A percentile compares a stretch with the other conserved stretches of the same genome.
These are phyloP conservation scores for Amylocystis lapponica DNA, from an alignment of 768 basidiomycete genomes.

Conservation along the genomic window DNA sequence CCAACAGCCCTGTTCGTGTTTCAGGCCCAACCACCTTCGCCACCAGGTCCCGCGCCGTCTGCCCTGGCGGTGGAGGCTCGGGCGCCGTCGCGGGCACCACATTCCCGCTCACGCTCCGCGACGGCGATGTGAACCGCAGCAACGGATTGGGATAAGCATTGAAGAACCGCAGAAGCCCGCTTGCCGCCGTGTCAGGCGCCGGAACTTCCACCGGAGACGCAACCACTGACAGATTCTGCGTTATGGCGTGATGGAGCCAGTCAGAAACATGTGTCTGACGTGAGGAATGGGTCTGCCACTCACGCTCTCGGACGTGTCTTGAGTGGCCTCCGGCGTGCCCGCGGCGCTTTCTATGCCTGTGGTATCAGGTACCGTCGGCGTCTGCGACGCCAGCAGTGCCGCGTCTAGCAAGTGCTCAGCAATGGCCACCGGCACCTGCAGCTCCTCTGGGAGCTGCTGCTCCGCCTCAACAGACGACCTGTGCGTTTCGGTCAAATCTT, in stretches of 20 bases:
- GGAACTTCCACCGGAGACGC: slow-evolving; percentile 16
- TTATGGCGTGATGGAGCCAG: background rate
- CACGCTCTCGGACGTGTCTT: slow-evolving; percentile 16
- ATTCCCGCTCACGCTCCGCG: slow-evolving; percentile 19
- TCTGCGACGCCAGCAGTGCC: slow-evolving; percentile 12
- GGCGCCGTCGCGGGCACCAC: background rate
- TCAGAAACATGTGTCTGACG: slow-evolving; percentile 3
- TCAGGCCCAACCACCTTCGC: slow-evolving; percentile 9
- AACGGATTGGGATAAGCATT: slow-evolving; percentile 56
- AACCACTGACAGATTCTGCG: slow-evolving; percentile 17
- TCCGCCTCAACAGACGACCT: slow-evolving; percentile 55
- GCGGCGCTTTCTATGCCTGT: slow-evolving; percentile 14
- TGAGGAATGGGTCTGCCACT: slow-evolving; percentile 5
- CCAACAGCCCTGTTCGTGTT: slow-evolving; percentile 8
- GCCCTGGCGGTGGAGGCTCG: background rate
- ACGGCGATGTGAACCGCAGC: slow-evolving; percentile 40
- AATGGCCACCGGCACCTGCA: slow-evolving; percentile 54
- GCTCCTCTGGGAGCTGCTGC: slow-evolving; percentile 51
- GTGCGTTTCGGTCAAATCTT: slow-evolving; percentile 7
- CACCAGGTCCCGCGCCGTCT: background rate
- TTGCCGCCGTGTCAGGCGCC: slow-evolving; percentile 19
- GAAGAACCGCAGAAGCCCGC: slow-evolving; percentile 54
- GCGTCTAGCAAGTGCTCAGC: slow-evolving; percentile 52
- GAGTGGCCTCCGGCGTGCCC: slow-evolving; percentile 9
- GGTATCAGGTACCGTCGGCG: slow-evolving; percentile 8